These are phyloP conservation scores for Moricandia moricandioides DNA, from an alignment of 345 rosid genomes.

Conservation along the genomic window DNA sequence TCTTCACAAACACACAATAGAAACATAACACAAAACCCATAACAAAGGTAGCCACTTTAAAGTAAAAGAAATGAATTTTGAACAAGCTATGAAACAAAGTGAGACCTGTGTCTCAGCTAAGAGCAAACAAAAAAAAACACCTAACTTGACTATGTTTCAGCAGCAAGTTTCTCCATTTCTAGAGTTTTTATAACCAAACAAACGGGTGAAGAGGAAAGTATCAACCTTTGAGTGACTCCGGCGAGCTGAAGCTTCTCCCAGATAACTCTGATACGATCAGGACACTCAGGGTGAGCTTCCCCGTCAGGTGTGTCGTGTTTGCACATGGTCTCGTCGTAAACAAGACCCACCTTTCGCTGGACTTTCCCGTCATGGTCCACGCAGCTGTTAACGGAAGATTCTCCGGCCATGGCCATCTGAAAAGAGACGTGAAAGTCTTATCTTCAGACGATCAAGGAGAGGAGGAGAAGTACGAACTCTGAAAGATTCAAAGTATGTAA, in stretches of 20 bases:
- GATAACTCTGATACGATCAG: conserved; percentile 65
- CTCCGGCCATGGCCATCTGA: background rate
- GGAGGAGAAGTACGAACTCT: background rate
- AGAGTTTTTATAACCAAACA: conserved; percentile 9
- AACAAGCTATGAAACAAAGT: background rate
- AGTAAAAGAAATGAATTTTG: background rate
- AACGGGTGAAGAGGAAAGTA: background rate
- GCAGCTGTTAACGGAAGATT: background rate
- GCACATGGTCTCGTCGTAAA: conserved; percentile 87
- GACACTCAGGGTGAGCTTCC: conserved; percentile 71
- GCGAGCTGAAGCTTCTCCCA: conserved; percentile 71
- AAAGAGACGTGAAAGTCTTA: background rate
- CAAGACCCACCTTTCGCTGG: conserved; percentile 59
- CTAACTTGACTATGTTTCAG: conserved; percentile 8
- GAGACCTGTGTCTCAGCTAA: background rate
- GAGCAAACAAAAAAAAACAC: background rate
- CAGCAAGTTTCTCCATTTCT: conserved; percentile 8
- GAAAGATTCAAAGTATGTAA: background rate
- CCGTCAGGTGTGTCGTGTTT: conserved; percentile 67
- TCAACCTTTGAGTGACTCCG: conserved; percentile 60
- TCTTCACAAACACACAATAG: background rate
- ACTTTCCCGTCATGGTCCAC: background rate
- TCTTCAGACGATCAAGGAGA: conserved; percentile 5
- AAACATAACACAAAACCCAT: background rate
- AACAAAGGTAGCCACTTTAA: background rate